phyloP scores from a whole-genome alignment of 257 asterid species.

The Fraxinus anomala region DNA sequence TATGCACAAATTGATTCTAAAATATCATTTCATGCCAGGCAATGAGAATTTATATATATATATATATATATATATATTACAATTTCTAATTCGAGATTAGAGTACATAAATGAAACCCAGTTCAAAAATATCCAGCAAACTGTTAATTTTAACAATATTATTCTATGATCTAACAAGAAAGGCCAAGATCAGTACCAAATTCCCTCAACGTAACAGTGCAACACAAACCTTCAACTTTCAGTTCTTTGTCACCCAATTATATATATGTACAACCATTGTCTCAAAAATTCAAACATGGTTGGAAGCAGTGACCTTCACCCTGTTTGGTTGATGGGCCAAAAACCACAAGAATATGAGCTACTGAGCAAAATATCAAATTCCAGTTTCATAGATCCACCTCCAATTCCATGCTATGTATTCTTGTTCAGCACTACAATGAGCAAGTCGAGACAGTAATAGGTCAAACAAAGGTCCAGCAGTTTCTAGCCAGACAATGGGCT shows the following conservation, averaged over 20 bases:
- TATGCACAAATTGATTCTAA: too few species aligned
- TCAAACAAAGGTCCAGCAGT: neutral
- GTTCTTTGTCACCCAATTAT: constrained; percentile 35
- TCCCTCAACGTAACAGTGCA: constrained; percentile 35
- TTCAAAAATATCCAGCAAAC: constrained; percentile 31
- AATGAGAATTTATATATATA: too few species aligned
- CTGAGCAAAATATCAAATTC: constrained; percentile 12
- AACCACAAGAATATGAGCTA: constrained; percentile 27
- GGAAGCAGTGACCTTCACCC: constrained; percentile 25
- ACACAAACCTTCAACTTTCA: constrained; percentile 37
- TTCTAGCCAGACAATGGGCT: constrained; percentile 49
- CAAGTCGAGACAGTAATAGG: neutral
- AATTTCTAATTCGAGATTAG: too few species aligned
- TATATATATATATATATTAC: too few species aligned
- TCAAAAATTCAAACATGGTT: constrained; percentile 25
- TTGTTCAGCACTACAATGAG: constrained; percentile 13
- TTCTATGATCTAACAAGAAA: constrained; percentile 37
- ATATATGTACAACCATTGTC: constrained; percentile 48
- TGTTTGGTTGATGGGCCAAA: constrained; percentile 33
- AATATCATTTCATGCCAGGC: too few species aligned
- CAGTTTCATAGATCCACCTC: constrained; percentile 16
- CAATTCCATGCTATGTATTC: constrained; percentile 14
- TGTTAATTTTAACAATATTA: constrained; percentile 32
- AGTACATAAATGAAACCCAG: constrained; percentile 35
- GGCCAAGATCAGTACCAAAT: constrained; percentile 32